Conservation (phyloP, 768 basidiomycete genomes). For the Xerocomellus intermedius region DNA sequence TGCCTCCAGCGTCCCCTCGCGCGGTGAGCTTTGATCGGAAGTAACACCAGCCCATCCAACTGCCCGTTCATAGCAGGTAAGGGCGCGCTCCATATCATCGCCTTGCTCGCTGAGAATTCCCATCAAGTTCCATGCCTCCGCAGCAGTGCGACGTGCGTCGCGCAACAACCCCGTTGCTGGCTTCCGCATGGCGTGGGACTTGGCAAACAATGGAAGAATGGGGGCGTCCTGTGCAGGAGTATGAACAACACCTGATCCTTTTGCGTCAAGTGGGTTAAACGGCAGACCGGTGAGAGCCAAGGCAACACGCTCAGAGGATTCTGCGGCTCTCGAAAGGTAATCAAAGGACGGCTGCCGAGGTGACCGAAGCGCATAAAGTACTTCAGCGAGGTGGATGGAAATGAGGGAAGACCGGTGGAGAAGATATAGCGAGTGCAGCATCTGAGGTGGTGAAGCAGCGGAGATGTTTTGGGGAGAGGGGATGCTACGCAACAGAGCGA, state of each 20-base stretch:
- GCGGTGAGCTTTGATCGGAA: conserved; percentile 39
- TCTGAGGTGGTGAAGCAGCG: conserved; percentile 51
- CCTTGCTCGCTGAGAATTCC: conserved; percentile 59
- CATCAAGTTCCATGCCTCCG: conserved; percentile 73
- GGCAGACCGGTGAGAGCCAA: conserved; percentile 48
- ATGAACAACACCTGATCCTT: conserved; percentile 34
- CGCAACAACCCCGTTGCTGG: conserved; percentile 60
- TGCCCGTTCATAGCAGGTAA: conserved; percentile 68
- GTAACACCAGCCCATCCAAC: conserved; percentile 62
- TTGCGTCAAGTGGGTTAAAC: conserved; percentile 33
- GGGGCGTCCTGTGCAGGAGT: conserved; percentile 39
- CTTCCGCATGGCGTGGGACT: conserved; percentile 50
- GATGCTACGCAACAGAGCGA: conserved; percentile 55
- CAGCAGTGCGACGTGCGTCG: conserved; percentile 67
- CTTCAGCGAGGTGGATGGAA: conserved; percentile 72
- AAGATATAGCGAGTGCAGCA: conserved; percentile 62
- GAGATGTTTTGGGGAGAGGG: conserved; percentile 44
- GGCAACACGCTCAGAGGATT: conserved; percentile 66
- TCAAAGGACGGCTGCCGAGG: conserved; percentile 48
- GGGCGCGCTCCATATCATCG: conserved; percentile 38
- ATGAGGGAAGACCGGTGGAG: conserved; percentile 74
- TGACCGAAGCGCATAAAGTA: conserved; percentile 50
- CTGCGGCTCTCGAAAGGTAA: conserved; percentile 59
- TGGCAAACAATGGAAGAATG: conserved; percentile 43
- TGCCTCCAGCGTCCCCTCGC: conserved; percentile 52